A percentile compares a stretch with the other conserved stretches of the same genome.
Conservation (phyloP, 495 filamentous ascomycete species). For the Penicillium soppii region DNA sequence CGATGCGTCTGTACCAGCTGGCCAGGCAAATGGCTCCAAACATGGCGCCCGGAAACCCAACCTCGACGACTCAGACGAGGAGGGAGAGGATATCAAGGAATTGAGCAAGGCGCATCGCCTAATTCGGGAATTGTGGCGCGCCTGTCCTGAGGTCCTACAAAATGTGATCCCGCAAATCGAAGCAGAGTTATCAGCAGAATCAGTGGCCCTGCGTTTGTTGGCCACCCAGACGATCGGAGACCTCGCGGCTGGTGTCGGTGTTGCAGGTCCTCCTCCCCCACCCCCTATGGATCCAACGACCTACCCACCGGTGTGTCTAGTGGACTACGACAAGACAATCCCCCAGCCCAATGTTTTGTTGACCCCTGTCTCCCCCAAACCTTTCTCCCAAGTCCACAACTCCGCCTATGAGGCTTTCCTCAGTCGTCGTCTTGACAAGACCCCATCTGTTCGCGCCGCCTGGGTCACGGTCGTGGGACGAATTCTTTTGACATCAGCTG, state of each 20-base stretch:
- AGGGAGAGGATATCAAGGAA: slow-evolving; percentile 83
- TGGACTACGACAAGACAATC: slow-evolving; percentile 50
- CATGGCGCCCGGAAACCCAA: slow-evolving; percentile 44
- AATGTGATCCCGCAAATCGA: slow-evolving; percentile 95
- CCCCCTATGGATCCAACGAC: slow-evolving; percentile 72
- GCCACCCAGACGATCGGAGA: slow-evolving; percentile 94
- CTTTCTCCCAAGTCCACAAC: slow-evolving; percentile 78
- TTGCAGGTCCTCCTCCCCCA: slow-evolving; percentile 76
- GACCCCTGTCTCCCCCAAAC: slow-evolving; percentile 76
- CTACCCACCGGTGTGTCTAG: slow-evolving; percentile 73
- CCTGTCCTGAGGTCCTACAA: slow-evolving; percentile 80
- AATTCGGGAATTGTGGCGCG: slow-evolving; percentile 91
- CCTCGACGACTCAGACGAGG: slow-evolving; percentile 73
- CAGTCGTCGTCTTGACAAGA: slow-evolving; percentile 81
- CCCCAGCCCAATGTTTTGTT: slow-evolving; percentile 65
- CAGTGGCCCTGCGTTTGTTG: slow-evolving; percentile 76
- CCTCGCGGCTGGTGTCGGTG: slow-evolving; percentile 86
- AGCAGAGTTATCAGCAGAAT: slow-evolving; percentile 87
- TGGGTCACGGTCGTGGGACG: slow-evolving; percentile 85
- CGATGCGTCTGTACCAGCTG: slow-evolving; percentile 64
- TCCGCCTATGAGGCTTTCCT: slow-evolving; percentile 78
- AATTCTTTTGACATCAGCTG: slow-evolving; percentile 80
- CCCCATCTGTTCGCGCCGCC: slow-evolving; percentile 70
- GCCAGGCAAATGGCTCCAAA: slow-evolving; percentile 43
- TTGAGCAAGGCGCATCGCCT: slow-evolving; percentile 85